Evolutionary conservation across 2,329 filamentous ascomycete species (phyloP), one percentile per base, ranked within the genome.

Genomic region (Colletotrichum liriopes): DNA sequence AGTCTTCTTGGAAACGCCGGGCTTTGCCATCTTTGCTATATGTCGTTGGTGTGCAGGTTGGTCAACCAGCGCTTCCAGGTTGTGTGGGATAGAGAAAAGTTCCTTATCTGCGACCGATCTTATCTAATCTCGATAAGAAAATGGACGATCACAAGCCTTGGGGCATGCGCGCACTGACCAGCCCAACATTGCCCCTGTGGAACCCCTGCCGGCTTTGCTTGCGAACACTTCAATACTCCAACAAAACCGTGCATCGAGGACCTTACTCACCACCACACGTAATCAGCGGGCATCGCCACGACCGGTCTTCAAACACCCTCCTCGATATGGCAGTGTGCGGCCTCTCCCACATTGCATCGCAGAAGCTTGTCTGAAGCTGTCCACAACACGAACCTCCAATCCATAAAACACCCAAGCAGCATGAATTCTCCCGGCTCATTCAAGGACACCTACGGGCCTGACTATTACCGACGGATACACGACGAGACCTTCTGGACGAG

Each of bases 401-500:
- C 41, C 51, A 35, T 12, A n/a, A 41, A 47, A 37, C n/a, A 43
- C 29, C 18, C 23, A 54, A 37, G 49, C 72, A 74, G 51, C 49
- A 75, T 75, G 73, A 67, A 74, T 70, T 74, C 73, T 37, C 72
- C 56, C 43, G 52, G 71, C 26, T 51, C 65, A 51, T 61, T 59
- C 51, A 68, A 63, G 54, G 43, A 67, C 35, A 54, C 67, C 41
- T 70, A 75, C 73, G 54, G 70, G 47, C 62, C 72, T 32, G 65
- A 75, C 63, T 61, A 73, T 43, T 64, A 69, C 52, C 67, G 65
- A 70, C 62, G 47, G 23, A 39, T 58, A 23, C 63, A 72, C 39
- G 32, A 72, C 39, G 54, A 68, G 49, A 49, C 68, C 56, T 43
- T 79, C 61, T 77, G 77, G 77, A 80, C 81, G 43, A 79, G 79